phyloP scores from a whole-genome alignment of 2,329 filamentous ascomycete species.

The Botrytis medusae region DNA sequence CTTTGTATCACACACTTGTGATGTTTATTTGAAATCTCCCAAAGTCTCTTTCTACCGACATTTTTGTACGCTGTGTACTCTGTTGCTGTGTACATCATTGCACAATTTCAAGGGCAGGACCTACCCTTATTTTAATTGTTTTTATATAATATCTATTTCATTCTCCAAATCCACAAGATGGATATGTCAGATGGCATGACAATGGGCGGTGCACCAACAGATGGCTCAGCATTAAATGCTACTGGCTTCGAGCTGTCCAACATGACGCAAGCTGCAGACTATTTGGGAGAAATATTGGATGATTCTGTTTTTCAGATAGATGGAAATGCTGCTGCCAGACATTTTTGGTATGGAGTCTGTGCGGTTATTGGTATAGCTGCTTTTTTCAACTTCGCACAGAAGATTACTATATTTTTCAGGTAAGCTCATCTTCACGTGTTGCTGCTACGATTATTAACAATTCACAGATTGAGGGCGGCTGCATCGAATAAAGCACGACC shows the following conservation, averaged over 20 bases:
- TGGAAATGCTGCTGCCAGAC: slow-evolving; percentile 41
- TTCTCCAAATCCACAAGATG: slow-evolving; percentile 20
- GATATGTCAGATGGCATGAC: slow-evolving; percentile 28
- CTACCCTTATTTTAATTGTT: neutral
- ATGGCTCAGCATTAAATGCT: slow-evolving; percentile 35
- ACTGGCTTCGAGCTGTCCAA: slow-evolving; percentile 43
- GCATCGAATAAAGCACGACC: slow-evolving; percentile 38
- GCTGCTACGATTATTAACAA: neutral
- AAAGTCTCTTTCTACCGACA: neutral
- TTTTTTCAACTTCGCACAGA: slow-evolving; percentile 38
- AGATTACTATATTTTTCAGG: slow-evolving; percentile 35
- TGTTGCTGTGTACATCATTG: neutral
- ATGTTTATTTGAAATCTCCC: neutral
- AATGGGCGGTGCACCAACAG: slow-evolving; percentile 32
- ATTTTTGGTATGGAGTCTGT: slow-evolving; percentile 45
- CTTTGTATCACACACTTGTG: neutral
- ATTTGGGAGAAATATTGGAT: slow-evolving; percentile 42
- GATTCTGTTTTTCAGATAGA: slow-evolving; percentile 41
- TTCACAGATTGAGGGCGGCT: slow-evolving; percentile 40
- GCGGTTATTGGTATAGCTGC: slow-evolving; percentile 40
- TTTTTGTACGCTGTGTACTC: neutral
- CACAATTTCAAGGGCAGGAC: neutral
- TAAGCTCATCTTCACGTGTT: slow-evolving; percentile 18
- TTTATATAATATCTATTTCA: neutral
- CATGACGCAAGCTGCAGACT: slow-evolving; percentile 40